Conservation (phyloP, 305 asterid species). For the Solanum hybrid region DNA sequence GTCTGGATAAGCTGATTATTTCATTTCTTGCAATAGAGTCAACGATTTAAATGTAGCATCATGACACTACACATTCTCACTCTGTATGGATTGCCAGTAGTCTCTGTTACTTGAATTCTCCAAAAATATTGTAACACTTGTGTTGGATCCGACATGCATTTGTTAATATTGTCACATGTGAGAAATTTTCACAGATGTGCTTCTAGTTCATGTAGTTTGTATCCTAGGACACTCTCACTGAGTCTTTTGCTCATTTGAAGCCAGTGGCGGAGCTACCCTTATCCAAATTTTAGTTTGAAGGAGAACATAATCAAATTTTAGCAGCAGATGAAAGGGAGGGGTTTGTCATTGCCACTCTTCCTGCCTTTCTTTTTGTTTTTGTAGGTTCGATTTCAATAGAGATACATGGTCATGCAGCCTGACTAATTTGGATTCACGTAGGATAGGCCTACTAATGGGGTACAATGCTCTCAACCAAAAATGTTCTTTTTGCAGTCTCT, state of each 20-base stretch:
- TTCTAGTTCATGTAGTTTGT: not conserved
- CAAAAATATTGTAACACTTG: not conserved
- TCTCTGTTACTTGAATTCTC: not conserved
- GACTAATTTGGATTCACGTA: too few species aligned
- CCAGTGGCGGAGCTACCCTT: not conserved
- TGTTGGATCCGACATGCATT: not conserved
- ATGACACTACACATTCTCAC: not conserved
- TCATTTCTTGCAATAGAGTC: not conserved
- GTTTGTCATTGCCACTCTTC: not conserved
- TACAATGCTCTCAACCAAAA: not conserved
- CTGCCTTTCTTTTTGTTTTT: not conserved
- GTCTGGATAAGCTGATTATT: not conserved
- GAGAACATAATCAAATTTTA: not conserved
- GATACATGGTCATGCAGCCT: rapidly evolving
- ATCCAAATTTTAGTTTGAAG: not conserved
- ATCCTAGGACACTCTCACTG: not conserved
- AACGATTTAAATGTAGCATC: not conserved
- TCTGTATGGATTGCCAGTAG: not conserved
- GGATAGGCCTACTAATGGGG: not conserved
- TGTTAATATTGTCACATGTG: not conserved
- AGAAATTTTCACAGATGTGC: not conserved
- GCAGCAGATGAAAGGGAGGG: not conserved
- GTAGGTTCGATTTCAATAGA: rapidly evolving
- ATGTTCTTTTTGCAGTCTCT: too few species aligned
- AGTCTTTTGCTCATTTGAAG: not conserved